Conservation (phyloP, 2,329 filamentous ascomycete species). For the Hypoxylon sp. region DNA sequence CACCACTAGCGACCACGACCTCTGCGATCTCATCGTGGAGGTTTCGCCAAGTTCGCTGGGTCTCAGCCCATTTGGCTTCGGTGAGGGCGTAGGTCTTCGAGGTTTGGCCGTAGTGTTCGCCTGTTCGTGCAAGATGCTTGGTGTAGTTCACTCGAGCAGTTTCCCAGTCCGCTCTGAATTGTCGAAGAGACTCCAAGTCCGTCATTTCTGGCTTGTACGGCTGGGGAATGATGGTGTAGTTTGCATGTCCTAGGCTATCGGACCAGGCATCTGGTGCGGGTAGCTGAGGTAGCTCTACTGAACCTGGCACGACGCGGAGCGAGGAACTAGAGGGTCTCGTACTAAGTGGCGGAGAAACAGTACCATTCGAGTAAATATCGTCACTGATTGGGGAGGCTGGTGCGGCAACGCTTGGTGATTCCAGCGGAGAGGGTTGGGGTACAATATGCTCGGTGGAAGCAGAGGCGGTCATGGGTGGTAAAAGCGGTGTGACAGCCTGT, state of each 20-base stretch:
- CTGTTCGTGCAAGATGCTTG: slow-evolving; percentile 85
- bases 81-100: slow-evolving; percentile 89
- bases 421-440: slow-evolving; percentile 76
- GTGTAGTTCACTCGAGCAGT: slow-evolving; percentile 84
- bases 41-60: slow-evolving; percentile 76
- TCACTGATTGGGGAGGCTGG: slow-evolving; percentile 63
- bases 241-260: slow-evolving; percentile 85
- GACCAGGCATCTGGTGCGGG: slow-evolving; percentile 82
- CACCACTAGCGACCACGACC: slow-evolving; percentile 55
- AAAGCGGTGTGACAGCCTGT: slow-evolving; percentile 80
- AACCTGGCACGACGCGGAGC: slow-evolving; percentile 61
- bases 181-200: slow-evolving; percentile 64
- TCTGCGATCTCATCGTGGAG: slow-evolving; percentile 72
- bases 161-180: slow-evolving; percentile 83
- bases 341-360: slow-evolving; percentile 77
- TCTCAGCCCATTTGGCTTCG: slow-evolving; percentile 86
- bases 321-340: slow-evolving; percentile 81
- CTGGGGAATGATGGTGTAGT: slow-evolving; percentile 86
- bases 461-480: slow-evolving; percentile 80
- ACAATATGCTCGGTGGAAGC: slow-evolving; percentile 60
- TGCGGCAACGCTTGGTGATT: slow-evolving; percentile 82
- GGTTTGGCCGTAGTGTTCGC: slow-evolving; percentile 89
- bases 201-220: slow-evolving; percentile 76
- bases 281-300: slow-evolving; percentile 56
- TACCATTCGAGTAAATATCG: slow-evolving; percentile 51